These are phyloP conservation scores for Oryza coarctata DNA, from an alignment of 176 grass and related monocot species.

Conservation along the genomic window DNA sequence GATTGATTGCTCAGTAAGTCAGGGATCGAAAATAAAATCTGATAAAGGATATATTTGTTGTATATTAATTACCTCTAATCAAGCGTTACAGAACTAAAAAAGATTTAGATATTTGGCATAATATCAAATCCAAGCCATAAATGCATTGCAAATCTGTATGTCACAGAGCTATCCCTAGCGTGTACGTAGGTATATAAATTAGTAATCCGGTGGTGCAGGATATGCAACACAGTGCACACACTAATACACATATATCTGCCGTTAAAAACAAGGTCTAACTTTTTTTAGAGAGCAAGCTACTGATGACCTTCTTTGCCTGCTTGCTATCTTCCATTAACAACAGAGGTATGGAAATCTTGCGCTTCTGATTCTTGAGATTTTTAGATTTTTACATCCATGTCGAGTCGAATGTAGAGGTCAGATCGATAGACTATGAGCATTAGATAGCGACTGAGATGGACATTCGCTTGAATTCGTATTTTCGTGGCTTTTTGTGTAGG, in stretches of 20 bases:
- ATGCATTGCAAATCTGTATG: background rate
- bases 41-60: background rate
- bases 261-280: no score
- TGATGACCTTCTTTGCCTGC: background rate
- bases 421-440: no score
- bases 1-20: no score
- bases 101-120: background rate
- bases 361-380: background rate
- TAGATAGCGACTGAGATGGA: background rate
- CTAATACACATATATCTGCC: background rate
- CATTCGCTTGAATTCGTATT: no score
- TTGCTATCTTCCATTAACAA: background rate
- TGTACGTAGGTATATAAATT: background rate
- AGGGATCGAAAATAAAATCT: no score
- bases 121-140: background rate
- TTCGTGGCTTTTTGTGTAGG: no score
- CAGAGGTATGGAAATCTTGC: background rate
- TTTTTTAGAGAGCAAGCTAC: background rate
- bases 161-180: background rate
- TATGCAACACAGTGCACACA: background rate
- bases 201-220: background rate
- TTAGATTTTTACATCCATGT: background rate
- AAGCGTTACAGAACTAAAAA: background rate
- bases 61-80: background rate
- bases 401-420: no score